phyloP scores from a whole-genome alignment of 805 yeast species.

The Saccharomycopsis babjevae region DNA sequence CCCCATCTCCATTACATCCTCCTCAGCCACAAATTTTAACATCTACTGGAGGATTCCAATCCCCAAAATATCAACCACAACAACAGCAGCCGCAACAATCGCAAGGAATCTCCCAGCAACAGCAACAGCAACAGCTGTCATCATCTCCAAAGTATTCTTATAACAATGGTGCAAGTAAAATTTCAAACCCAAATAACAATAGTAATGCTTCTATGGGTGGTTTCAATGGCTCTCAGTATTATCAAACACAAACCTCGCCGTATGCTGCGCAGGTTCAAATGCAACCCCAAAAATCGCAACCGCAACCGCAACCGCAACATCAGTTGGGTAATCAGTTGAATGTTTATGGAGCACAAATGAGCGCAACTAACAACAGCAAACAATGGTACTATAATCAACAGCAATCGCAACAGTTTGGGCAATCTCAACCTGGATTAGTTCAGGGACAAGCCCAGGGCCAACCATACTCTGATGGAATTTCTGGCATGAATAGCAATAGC shows the following conservation, averaged over 20 bases:
- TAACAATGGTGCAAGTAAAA: neutral
- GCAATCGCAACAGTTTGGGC: neutral
- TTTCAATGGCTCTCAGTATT: neutral
- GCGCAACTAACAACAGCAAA: neutral
- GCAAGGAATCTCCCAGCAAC: neutral
- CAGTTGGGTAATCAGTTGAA: neutral
- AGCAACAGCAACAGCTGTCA: constrained; percentile 4
- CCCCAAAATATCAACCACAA: neutral
- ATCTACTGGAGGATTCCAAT: neutral
- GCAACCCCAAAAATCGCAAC: neutral
- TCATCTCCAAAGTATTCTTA: neutral
- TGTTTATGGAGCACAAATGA: neutral
- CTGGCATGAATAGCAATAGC: neutral
- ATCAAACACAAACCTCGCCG: neutral
- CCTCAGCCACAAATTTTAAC: neutral
- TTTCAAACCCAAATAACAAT: neutral
- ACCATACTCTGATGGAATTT: neutral
- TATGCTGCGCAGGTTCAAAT: neutral
- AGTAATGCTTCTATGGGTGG: neutral
- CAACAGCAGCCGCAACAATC: neutral
- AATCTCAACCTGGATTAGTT: neutral
- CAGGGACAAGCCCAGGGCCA: neutral
- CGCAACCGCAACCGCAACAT: neutral
- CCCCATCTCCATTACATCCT: neutral
- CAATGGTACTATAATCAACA: constrained; percentile 4